phyloP scores from a whole-genome alignment of 2,329 filamentous ascomycete species.

The Calonectria pauciramosa region DNA sequence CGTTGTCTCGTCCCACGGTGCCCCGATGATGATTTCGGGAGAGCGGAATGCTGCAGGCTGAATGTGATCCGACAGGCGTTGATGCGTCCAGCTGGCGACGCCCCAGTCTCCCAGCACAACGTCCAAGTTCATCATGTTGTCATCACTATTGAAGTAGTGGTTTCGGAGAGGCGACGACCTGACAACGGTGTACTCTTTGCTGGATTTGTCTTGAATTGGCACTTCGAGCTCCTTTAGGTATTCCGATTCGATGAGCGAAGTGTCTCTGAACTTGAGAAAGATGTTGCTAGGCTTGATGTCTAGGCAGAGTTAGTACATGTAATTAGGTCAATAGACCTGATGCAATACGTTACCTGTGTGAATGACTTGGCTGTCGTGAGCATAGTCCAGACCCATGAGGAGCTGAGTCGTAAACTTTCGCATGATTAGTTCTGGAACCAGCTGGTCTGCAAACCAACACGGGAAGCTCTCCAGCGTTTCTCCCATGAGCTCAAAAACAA shows the following conservation, averaged over 20 bases:
- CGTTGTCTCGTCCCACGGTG: not conserved
- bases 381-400: conserved; percentile 33
- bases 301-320: not conserved
- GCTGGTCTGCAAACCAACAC: conserved; percentile 16
- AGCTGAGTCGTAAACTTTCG: conserved; percentile 33
- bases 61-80: not conserved
- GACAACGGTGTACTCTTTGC: not conserved
- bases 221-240: not conserved
- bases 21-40: not conserved
- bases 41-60: not conserved
- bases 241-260: not conserved
- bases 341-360: conserved; percentile 31
- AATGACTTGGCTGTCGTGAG: conserved; percentile 35
- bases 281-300: not conserved
- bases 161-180: not conserved
- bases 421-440: conserved; percentile 30
- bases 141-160: not conserved
- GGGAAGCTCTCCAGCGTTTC: conserved; percentile 34
- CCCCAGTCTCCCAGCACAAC: not conserved
- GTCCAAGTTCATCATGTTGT: not conserved
- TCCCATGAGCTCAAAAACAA: conserved; percentile 48
- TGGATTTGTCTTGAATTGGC: not conserved
- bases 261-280: not conserved
- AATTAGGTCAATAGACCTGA: not conserved
- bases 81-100: not conserved